A percentile compares a stretch with the other conserved stretches of the same genome.
Evolutionary conservation across 2,329 filamentous ascomycete genomes (phyloP).

Genomic region (Aspergillus nomiae): DNA sequence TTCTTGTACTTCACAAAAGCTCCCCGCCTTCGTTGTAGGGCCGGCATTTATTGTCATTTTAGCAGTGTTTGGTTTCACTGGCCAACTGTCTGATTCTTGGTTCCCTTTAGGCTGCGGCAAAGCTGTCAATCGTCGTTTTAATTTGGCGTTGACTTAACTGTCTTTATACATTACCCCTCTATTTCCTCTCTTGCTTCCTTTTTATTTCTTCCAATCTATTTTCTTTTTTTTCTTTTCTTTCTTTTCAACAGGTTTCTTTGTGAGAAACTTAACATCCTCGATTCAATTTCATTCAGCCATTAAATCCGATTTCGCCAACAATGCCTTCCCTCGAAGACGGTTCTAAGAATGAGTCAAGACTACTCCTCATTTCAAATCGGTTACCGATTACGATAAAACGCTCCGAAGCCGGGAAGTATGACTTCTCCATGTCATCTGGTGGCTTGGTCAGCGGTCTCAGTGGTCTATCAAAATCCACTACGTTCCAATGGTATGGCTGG

Average conservation of each 20-base stretch:
- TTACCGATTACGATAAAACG: slow-evolving; percentile 96
- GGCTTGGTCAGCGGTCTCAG: slow-evolving; percentile 92
- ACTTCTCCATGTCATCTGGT: slow-evolving; percentile 95
- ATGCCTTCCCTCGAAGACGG: slow-evolving; percentile 41
- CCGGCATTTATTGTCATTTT: neutral
- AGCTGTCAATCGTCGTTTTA: neutral
- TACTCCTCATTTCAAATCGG: slow-evolving; percentile 90
- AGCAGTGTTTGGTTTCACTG: neutral
- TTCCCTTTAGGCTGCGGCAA: neutral
- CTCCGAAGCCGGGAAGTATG: slow-evolving; percentile 85
- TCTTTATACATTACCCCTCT: neutral
- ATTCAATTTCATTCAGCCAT: neutral
- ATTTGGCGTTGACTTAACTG: neutral
- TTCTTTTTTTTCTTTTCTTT: neutral
- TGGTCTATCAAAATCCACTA: slow-evolving; percentile 86
- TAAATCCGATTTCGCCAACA: slow-evolving; percentile 1
- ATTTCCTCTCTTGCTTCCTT: neutral
- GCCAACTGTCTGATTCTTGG: neutral
- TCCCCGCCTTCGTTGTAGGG: neutral
- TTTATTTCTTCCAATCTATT: neutral
- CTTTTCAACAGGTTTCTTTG: neutral
- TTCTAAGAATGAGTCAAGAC: slow-evolving; percentile 44
- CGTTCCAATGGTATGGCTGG: slow-evolving; percentile 99
- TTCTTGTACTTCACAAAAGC: slow-evolving; percentile 4
- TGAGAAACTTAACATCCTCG: neutral